Percentiles rank a stretch among this genome's conserved stretches.
phyloP scores from a whole-genome alignment of 345 rosid genomes.

The Raphanus raphanistrum region DNA sequence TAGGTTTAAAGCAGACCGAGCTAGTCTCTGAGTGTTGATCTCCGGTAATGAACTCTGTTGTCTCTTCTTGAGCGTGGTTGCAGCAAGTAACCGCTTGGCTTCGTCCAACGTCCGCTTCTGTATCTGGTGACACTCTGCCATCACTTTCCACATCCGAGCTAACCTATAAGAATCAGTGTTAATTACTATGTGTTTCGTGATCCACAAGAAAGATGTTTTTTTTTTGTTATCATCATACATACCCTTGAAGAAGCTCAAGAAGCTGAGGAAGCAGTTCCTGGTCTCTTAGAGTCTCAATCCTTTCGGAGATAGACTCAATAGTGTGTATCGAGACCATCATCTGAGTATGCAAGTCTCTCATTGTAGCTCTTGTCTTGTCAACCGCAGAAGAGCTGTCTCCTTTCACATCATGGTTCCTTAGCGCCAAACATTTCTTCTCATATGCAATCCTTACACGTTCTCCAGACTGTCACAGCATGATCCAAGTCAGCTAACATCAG shows the following conservation, averaged over 20 bases:
- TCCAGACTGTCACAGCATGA: constrained; percentile 55
- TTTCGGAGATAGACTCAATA: constrained; percentile 74
- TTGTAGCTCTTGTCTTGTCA: constrained; percentile 69
- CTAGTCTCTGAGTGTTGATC: constrained; percentile 63
- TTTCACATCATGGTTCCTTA: constrained; percentile 74
- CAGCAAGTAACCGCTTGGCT: constrained; percentile 84
- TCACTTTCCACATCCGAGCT: constrained; percentile 87
- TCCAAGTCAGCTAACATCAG: not conserved
- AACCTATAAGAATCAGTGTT: constrained; percentile 48
- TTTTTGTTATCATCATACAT: constrained; percentile 29
- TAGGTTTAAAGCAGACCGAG: constrained; percentile 67
- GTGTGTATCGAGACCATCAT: constrained; percentile 82
- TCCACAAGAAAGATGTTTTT: not conserved
- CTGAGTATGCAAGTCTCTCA: constrained; percentile 81
- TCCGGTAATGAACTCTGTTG: constrained; percentile 50
- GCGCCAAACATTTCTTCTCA: constrained; percentile 71
- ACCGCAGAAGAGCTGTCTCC: constrained; percentile 64
- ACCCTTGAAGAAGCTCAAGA: constrained; percentile 83
- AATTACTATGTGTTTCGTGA: not conserved
- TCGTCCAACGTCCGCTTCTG: constrained; percentile 85
- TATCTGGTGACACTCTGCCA: constrained; percentile 83
- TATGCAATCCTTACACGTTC: constrained; percentile 72
- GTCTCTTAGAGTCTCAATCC: constrained; percentile 85
- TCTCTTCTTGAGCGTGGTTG: constrained; percentile 59
- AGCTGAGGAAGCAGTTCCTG: constrained; percentile 97